Evolutionary conservation across 495 filamentous ascomycete genomes (phyloP).

Genomic region (Jackrogersella multiformis): DNA sequence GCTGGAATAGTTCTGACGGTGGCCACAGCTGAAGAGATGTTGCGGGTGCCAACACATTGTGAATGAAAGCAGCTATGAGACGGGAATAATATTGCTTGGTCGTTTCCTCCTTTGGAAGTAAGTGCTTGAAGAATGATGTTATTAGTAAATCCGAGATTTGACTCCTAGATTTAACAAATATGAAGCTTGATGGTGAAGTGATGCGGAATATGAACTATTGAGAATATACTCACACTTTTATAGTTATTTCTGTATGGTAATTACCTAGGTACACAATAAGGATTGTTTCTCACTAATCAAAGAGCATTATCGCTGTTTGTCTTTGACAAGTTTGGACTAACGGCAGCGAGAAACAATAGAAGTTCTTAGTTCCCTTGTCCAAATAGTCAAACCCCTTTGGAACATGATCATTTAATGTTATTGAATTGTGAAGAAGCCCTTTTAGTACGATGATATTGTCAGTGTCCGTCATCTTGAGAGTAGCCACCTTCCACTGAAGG

Average conservation of each 20-base stretch:
- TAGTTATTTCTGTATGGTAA: slow-evolving; percentile 5
- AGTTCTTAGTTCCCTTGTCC: no score
- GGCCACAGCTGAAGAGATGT: slow-evolving; percentile 15
- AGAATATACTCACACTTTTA: background rate
- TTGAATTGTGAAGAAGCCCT: no score
- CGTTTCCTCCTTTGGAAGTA: slow-evolving; percentile 10
- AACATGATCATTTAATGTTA: no score
- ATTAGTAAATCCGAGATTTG: background rate
- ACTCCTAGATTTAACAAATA: slow-evolving; percentile 19
- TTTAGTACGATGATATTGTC: no score
- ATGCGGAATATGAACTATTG: background rate
- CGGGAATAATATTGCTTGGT: background rate
- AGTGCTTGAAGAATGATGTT: slow-evolving; percentile 16
- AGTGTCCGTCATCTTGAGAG: no score
- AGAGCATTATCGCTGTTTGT: background rate
- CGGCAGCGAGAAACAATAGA: no score
- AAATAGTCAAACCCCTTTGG: no score
- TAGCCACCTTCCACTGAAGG: no score
- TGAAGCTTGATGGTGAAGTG: slow-evolving; percentile 22
- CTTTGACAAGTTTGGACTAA: background rate
- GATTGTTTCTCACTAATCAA: slow-evolving; percentile 13
- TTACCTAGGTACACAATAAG: slow-evolving; percentile 12
- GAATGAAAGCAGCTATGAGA: background rate
- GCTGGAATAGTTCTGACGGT: slow-evolving; percentile 23
- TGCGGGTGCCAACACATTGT: slow-evolving; percentile 35